Percentiles rank a stretch among this genome's conserved stretches.
phyloP scores from a whole-genome alignment of 371 early-diverging fungal species.

The Haplosporangium sp. region DNA sequence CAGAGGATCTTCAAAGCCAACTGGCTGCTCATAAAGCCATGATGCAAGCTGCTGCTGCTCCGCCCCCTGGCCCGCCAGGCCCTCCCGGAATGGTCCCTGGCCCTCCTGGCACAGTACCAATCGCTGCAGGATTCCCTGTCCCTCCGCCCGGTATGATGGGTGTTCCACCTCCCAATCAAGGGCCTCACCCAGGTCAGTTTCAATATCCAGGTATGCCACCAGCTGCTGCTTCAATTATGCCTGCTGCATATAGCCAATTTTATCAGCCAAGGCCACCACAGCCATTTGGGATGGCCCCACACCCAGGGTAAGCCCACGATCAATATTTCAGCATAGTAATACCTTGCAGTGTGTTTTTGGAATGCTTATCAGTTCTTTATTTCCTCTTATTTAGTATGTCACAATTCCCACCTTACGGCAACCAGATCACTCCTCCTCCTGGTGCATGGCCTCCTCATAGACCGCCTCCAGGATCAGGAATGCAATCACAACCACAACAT shows the following conservation, averaged over 20 bases:
- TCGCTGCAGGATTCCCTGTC: constrained; percentile 12
- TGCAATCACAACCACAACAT: constrained; percentile 30
- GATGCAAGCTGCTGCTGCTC: constrained; percentile 37
- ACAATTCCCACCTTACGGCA: constrained; percentile 43
- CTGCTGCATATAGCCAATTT: constrained; percentile 56
- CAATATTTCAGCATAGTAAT: not conserved
- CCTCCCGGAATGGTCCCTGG: constrained; percentile 9
- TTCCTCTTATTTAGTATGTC: constrained; percentile 29
- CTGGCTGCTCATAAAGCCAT: constrained; percentile 46
- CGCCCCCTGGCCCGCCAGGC: constrained; percentile 6
- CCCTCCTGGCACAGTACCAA: constrained; percentile 5
- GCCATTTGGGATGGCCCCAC: constrained; percentile 36
- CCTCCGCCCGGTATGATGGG: constrained; percentile 26
- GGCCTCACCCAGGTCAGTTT: constrained; percentile 53
- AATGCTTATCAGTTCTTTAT: not conserved
- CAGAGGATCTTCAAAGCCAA: constrained; percentile 49
- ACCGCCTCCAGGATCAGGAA: constrained; percentile 31
- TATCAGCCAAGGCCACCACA: constrained; percentile 51
- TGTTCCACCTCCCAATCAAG: constrained; percentile 23
- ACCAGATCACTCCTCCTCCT: constrained; percentile 38
- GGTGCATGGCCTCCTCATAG: constrained; percentile 49
- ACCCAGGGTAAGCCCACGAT: constrained; percentile 37
- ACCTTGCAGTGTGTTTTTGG: not conserved
- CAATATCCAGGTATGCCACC: constrained; percentile 56
- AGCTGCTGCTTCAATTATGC: constrained; percentile 56